Percentiles rank a stretch among this genome's conserved stretches.
phyloP scores from a whole-genome alignment of 768 basidiomycete genomes.

The Rhizopogon vesiculosus region DNA sequence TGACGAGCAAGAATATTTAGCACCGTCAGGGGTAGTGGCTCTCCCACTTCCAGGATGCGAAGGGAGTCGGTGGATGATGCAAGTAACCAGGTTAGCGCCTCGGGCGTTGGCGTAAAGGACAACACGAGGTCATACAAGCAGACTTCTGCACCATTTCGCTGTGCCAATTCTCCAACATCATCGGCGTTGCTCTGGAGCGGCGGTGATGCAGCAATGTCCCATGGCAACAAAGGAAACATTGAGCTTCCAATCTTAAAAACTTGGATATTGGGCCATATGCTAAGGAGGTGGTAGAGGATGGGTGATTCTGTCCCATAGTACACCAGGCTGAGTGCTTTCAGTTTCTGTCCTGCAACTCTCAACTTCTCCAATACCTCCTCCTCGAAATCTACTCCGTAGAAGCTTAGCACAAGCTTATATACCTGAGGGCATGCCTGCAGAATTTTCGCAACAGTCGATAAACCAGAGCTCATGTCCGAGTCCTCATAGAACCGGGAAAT shows the following conservation, averaged over 20 bases:
- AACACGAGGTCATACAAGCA: conserved; percentile 38
- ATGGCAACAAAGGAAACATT: conserved; percentile 28
- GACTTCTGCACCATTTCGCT: conserved; percentile 10
- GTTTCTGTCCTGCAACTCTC: conserved; percentile 12
- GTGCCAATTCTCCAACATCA: neutral
- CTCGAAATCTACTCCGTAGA: conserved; percentile 17
- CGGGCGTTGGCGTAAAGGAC: conserved; percentile 25
- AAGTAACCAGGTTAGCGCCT: conserved; percentile 35
- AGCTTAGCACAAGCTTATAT: conserved; percentile 29
- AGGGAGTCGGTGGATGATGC: conserved; percentile 30
- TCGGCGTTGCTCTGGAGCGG: conserved; percentile 1
- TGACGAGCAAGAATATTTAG: conserved; percentile 20
- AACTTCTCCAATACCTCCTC: conserved; percentile 20
- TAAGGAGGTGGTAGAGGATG: conserved; percentile 38
- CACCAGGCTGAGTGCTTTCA: conserved; percentile 30
- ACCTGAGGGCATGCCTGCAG: conserved; percentile 26
- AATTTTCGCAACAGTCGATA: conserved; percentile 4
- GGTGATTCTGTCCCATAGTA: conserved; percentile 38
- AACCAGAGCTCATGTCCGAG: neutral
- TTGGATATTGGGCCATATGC: conserved; percentile 31
- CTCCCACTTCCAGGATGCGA: conserved; percentile 37
- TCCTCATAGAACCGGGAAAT: conserved; percentile 3
- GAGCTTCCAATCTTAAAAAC: conserved; percentile 36
- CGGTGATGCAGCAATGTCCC: conserved; percentile 14
- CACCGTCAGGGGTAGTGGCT: conserved; percentile 14